Base-by-base conservation (phyloP, 352 stramenopile genomes). In the Pythium myriotylum region DNA sequence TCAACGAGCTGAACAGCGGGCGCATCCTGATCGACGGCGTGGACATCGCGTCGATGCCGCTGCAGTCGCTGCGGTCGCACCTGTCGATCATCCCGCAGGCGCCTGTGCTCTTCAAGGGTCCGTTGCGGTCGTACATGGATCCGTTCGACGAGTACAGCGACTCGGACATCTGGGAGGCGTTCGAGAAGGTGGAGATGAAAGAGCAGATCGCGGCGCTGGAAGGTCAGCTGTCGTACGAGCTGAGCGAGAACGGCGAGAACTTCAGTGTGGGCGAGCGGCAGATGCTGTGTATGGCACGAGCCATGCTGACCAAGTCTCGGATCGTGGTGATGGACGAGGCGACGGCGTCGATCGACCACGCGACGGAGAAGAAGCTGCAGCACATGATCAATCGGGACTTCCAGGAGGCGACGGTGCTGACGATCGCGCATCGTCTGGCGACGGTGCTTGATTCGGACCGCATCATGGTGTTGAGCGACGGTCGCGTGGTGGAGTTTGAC, bases 271-370 rank as follows among this genome's bases (percentile, higher is more conserved):
- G 41, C 41, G 20, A 48, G 41, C 41, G 41, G 41, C 41, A 48
- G 41, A 48, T 48, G 41, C 41, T 48, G 41, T 48, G 41, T 14
- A 52, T 52, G 45, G 45, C 45, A 23, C 45, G 45, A 19, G 93
- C 94, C 10, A 70, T 98, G 46, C 65, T 98, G 7, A 73, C 75
- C 13, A 79, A 95, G 35, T 83, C 86, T 12, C 43, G 56, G 16
- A 91, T 98, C 43, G 65, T 98, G 24, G 67, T 98, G 5, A 92
- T 98, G 74, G 95, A 98, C 59, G 95, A 98, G 74, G 93, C 92
- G 3, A 98, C 93, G 13, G 79, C 81, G 46, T 64, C 55, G 33
- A 64, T 57, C 47, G 56, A 57, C 47, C 56, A 64, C 47, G 56
- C 56, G 56, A 82, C 67, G 40, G 87, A 97, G 73, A 41, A 67